Evolutionary conservation across 2,329 filamentous ascomycete genomes (phyloP).

Genomic region (Colletotrichum abscissum): DNA sequence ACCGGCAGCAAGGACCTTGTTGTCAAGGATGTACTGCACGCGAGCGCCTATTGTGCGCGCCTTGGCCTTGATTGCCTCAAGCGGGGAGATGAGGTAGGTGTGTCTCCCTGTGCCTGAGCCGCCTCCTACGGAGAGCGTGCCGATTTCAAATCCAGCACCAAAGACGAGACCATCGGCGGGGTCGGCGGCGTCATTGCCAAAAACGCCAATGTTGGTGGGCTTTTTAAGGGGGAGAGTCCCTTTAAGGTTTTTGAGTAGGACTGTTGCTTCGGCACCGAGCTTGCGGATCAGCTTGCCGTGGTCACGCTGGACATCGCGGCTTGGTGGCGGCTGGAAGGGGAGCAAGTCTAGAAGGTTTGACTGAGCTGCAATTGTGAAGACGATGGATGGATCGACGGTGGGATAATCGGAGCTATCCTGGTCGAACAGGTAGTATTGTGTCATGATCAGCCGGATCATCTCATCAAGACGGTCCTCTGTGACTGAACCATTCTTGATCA

Average conservation of each 20-base stretch:
- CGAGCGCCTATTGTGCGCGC: slow-evolving; percentile 62
- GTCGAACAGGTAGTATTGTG: slow-evolving; percentile 68
- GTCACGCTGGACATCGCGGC: slow-evolving; percentile 64
- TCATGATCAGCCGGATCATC: slow-evolving; percentile 73
- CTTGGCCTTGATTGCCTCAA: slow-evolving; percentile 72
- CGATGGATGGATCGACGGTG: slow-evolving; percentile 37
- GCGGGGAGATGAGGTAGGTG: slow-evolving; percentile 73
- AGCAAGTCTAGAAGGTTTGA: slow-evolving; percentile 16
- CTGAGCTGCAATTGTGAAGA: slow-evolving; percentile 23
- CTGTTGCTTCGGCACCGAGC: slow-evolving; percentile 66
- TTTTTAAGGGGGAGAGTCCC: slow-evolving; percentile 67
- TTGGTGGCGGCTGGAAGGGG: slow-evolving; percentile 54
- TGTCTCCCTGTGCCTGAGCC: slow-evolving; percentile 71
- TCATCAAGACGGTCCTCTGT: slow-evolving; percentile 72
- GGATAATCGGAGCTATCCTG: slow-evolving; percentile 62
- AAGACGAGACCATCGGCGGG: slow-evolving; percentile 23
- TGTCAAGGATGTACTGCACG: slow-evolving; percentile 61
- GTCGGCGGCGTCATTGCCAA: slow-evolving; percentile 75
- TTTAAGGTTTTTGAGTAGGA: slow-evolving; percentile 74
- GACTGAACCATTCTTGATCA: slow-evolving; percentile 65
- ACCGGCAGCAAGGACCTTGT: slow-evolving; percentile 48
- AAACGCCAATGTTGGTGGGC: slow-evolving; percentile 65
- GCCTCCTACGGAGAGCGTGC: slow-evolving; percentile 76
- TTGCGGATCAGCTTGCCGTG: slow-evolving; percentile 71
- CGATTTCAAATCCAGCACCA: slow-evolving; percentile 65